Evolutionary conservation across 164 flowering plant species (phyloP), one percentile per base, ranked within the genome.

Genomic region (Dillenia turbinata): DNA sequence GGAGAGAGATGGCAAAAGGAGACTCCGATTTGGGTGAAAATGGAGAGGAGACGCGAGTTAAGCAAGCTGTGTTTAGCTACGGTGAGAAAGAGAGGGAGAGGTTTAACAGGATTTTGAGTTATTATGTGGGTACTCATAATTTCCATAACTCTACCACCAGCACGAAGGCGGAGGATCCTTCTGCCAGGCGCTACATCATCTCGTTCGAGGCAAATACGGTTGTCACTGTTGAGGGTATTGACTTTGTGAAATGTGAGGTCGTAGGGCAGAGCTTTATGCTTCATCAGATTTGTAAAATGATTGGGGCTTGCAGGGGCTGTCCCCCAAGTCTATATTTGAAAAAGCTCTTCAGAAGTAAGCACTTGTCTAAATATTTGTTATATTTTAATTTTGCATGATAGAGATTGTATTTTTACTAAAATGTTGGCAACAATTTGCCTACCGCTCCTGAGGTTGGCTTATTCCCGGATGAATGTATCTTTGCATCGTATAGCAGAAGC

Each of bases 181-280:
- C 99, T 45, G 93, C 92, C 0, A 75, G 57, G 40, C 83, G 97
- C 9, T 91, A 63, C 77, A 92, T 95, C 61, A 15, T 95, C 44
- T 95, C 97, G 0, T 95, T 95, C 59, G 74, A 77, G 57, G 99
- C 97, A 0, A 77, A 74, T 44, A 63, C 69, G 8, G 65, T 68
- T 2, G 81, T 95, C 13, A 75, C 54, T 15, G 77, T 95, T 49
- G 84, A 88, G 8, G 99, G 94, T 12, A 81, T 91, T 33, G 99
- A 95, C 13, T 95, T 95, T 77, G 82, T 95, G 5, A 89, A 92
- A 81, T 89, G 97, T 62, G 94, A 89, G 72, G 97, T 95, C 52
- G 78, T 95, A 56, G 97, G 99, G n/a, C 96, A 95, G 79, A 95
- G 99, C 73, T 95, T 92, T 79, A 89, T 95, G 97, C 99, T 95